Percentiles rank a stretch among this genome's conserved stretches.
These are phyloP conservation scores for Talaromyces wortmannii DNA, from an alignment of 495 filamentous ascomycete species.

Conservation along the genomic window DNA sequence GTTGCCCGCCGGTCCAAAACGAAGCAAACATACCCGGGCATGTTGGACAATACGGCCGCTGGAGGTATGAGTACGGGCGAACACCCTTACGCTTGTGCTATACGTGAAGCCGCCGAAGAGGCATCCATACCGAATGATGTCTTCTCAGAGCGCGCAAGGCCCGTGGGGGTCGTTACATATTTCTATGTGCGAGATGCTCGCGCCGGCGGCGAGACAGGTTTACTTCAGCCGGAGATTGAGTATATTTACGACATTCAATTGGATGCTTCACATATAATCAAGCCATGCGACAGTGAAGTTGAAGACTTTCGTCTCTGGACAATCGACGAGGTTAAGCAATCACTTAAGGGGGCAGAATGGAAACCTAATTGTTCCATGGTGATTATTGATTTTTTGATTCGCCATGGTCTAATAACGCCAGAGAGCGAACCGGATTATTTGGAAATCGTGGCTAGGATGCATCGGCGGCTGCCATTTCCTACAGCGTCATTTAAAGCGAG, in stretches of 20 bases:
- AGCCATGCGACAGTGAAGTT: conserved; percentile 81
- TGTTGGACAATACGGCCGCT: conserved; percentile 93
- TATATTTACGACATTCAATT: conserved; percentile 90
- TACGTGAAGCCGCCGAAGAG: conserved; percentile 86
- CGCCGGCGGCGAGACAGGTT: conserved; percentile 78
- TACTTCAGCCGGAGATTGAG: conserved; percentile 86
- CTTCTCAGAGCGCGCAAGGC: conserved; percentile 49
- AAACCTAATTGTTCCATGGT: conserved; percentile 91
- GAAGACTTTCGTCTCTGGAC: conserved; percentile 73
- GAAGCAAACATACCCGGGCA: conserved; percentile 79
- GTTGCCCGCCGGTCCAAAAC: conserved; percentile 64
- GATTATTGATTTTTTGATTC: conserved; percentile 82
- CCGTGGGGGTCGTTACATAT: conserved; percentile 73
- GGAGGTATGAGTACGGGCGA: conserved; percentile 82
- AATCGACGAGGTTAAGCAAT: conserved; percentile 65
- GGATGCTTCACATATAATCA: conserved; percentile 54
- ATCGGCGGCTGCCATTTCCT: conserved; percentile 79
- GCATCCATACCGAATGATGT: conserved; percentile 71
- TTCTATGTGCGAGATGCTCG: conserved; percentile 70
- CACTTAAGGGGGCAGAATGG: conserved; percentile 66
- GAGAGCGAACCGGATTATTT: conserved; percentile 80
- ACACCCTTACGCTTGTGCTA: conserved; percentile 65
- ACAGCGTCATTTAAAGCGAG: conserved; percentile 27
- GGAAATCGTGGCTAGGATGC: conserved; percentile 67
- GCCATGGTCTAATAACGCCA: conserved; percentile 72